Evolutionary conservation across 345 rosid genomes (phyloP), one percentile per base, ranked within the genome.

Genomic region (Rubroshorea leprosula): DNA sequence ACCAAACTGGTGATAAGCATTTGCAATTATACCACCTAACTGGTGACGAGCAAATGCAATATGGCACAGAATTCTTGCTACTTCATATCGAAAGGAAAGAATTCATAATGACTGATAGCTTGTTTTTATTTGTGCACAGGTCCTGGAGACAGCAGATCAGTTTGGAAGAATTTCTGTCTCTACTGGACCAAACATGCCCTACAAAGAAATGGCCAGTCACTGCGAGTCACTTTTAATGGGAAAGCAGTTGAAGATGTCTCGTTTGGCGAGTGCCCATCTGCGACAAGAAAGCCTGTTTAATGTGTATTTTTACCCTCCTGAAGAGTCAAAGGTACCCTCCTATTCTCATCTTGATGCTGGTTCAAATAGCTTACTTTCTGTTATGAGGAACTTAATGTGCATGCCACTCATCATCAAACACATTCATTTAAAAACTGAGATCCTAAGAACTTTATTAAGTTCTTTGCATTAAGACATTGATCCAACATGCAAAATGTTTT

Each of bases 201-300:
- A 80, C 79, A 81, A 81, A 79, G 95, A 90, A 72, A 84, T 84
- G 83, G 90, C 95, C 14, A 76, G 58, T 55, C 96, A 85, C 46
- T 90, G 97, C 22, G 97, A 94, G 71, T 76, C 86, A 52, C 89
- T 94, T 21, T 61, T 75, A 61, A 68, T 75, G 54, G 97, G 93
- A 67, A 94, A 90, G 76, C 95, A 83, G 60, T 71, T 75, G 76
- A 87, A 82, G 80, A 90, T 90, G 85, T 85, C 88, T 11, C 70
- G 75, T 70, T 72, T 94, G 77, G 76, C 85, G 81, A 72, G 71
- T 61, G 55, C 75, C 66, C 87, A 83, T 29, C 51, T 68, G 60
- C 73, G 69, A 60, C 89, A 78, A 43, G 95, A 83, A 58, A 85
- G 81, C 55, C 66, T 67, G 41, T 57, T 66, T 49, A 56, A 35